These are phyloP conservation scores for Phytophthora fragariaefolia DNA, from an alignment of 352 stramenopile genomes.

Conservation along the genomic window DNA sequence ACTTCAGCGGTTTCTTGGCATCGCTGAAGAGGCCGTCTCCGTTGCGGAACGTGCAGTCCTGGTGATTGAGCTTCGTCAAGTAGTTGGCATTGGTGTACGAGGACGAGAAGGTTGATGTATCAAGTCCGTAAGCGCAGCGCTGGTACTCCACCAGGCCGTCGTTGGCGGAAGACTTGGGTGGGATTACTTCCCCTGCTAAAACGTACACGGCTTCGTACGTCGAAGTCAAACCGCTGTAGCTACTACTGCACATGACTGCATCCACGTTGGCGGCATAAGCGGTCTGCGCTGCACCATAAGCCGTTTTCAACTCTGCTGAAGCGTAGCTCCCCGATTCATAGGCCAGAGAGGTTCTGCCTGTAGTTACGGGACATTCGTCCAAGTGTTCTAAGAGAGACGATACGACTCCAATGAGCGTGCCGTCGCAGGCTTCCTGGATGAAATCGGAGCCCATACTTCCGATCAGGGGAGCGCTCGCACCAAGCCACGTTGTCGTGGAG, in stretches of 20 bases:
- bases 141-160: conserved; percentile 49
- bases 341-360: conserved; percentile 24
- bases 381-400: conserved; percentile 31
- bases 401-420: conserved; percentile 24
- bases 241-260: conserved; percentile 37
- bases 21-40: conserved; percentile 50
- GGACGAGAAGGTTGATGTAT: conserved; percentile 30
- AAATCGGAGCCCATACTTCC: conserved; percentile 50
- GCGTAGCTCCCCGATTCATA: conserved; percentile 39
- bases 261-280: conserved; percentile 22
- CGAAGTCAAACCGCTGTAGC: conserved; percentile 25
- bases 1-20: conserved; percentile 59
- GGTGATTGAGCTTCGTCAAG: conserved; percentile 55
- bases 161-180: conserved; percentile 33
- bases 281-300: conserved; percentile 24
- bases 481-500: conserved; percentile 32
- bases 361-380: conserved; percentile 39
- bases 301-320: conserved; percentile 5
- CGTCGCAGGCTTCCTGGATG: conserved; percentile 14
- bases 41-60: conserved; percentile 51
- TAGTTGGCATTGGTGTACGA: conserved; percentile 50
- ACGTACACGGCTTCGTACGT: conserved; percentile 17
- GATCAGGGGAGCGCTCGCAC: conserved; percentile 36
- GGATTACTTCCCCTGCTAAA: conserved; percentile 16
- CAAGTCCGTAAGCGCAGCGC: conserved; percentile 43